A percentile compares a stretch with the other conserved stretches of the same genome.
phyloP scores from a whole-genome alignment of 495 filamentous ascomycete species.

The Aspergillus sclerotiicarbonarius region DNA sequence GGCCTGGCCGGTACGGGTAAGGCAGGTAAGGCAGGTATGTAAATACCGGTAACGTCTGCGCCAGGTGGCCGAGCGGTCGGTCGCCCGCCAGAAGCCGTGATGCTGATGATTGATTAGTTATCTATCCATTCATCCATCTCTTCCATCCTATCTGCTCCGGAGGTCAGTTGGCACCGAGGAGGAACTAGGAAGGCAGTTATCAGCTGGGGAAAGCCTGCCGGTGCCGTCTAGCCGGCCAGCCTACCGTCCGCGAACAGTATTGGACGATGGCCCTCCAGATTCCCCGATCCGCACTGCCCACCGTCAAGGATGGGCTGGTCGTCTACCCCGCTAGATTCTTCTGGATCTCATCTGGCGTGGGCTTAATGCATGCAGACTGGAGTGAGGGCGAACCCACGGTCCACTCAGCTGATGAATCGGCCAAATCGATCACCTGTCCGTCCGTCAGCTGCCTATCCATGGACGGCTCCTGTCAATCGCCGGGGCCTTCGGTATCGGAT shows the following conservation, averaged over 20 bases:
- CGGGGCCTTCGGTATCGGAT: not conserved
- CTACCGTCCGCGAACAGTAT: conserved; percentile 16
- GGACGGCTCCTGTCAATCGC: not conserved
- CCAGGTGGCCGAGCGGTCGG: too few relatives aligned
- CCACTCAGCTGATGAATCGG: conserved; percentile 10
- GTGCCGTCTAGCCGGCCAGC: conserved; percentile 13
- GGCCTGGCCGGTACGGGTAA: not conserved
- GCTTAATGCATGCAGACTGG: conserved; percentile 6
- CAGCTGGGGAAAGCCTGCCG: conserved; percentile 4
- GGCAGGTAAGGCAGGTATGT: not conserved
- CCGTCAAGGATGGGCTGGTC: conserved; percentile 6
- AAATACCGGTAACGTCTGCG: not conserved
- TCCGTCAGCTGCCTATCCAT: not conserved
- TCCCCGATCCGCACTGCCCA: conserved; percentile 11
- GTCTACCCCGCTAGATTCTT: conserved; percentile 22
- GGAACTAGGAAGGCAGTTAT: not conserved
- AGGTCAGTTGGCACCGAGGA: not conserved
- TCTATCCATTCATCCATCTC: not conserved
- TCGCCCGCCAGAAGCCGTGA: not conserved
- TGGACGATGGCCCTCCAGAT: conserved; percentile 12
- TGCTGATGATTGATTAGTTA: not conserved
- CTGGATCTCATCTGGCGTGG: conserved; percentile 18
- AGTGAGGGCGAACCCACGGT: not conserved
- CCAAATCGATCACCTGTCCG: not conserved
- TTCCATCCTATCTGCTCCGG: not conserved